These are phyloP conservation scores for Fusarium avenaceum DNA, from an alignment of 2,329 filamentous ascomycete species.

Conservation along the genomic window DNA sequence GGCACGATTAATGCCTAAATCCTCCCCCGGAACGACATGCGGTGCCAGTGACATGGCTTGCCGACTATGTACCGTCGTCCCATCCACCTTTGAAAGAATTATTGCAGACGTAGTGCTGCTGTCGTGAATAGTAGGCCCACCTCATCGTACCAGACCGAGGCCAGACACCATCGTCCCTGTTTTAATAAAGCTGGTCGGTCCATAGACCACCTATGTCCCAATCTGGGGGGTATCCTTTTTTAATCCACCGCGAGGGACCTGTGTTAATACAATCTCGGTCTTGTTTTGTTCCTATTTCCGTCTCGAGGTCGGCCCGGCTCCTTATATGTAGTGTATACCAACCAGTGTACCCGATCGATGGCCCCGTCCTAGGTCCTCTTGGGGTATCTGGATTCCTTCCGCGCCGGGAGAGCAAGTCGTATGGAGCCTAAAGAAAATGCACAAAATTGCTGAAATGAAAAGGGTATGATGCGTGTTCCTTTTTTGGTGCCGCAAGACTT, in stretches of 20 bases:
- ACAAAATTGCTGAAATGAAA: constrained; percentile 46
- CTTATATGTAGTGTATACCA: constrained; percentile 48
- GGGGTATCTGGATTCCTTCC: constrained; percentile 31
- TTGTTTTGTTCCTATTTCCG: constrained; percentile 48
- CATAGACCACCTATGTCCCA: constrained; percentile 37
- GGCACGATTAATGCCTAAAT: constrained; percentile 42
- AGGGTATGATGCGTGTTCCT: constrained; percentile 58
- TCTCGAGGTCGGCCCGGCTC: constrained; percentile 49
- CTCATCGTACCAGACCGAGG: constrained; percentile 51
- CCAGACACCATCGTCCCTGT: constrained; percentile 44
- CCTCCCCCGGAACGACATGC: constrained; percentile 42
- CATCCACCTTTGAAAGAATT: constrained; percentile 49
- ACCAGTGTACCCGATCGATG: constrained; percentile 45
- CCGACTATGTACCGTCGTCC: constrained; percentile 29
- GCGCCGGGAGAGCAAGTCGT: constrained; percentile 42
- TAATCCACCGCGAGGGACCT: constrained; percentile 46
- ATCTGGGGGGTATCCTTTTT: constrained; percentile 47
- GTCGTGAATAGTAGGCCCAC: constrained; percentile 49
- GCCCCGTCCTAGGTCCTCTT: constrained; percentile 40
- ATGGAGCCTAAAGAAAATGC: constrained; percentile 41
- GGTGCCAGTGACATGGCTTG: constrained; percentile 25
- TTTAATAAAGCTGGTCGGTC: constrained; percentile 35
- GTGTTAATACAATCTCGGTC: constrained; percentile 53
- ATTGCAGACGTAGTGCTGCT: constrained; percentile 49
- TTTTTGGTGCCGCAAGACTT: constrained; percentile 58